Evolutionary conservation across 1,284 basidiomycete genomes (phyloP), one percentile per base, ranked within the genome.

Genomic region (Trichosporon faecale): DNA sequence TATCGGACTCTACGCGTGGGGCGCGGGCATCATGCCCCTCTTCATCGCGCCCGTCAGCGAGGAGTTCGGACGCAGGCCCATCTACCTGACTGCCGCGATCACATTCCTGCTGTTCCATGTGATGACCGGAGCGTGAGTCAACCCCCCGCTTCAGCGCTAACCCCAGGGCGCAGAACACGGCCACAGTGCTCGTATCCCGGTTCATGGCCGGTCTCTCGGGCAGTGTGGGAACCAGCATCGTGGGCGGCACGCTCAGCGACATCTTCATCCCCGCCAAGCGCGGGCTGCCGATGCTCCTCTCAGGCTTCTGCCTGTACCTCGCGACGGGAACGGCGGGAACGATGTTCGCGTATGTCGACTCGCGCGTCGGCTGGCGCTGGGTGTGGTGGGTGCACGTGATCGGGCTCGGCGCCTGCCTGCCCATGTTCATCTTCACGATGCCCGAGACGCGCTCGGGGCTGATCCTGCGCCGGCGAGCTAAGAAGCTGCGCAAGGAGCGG

Each of bases 321-420:
- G 31, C 64, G 9, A 67, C 69, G 1, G 69, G 69, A 1, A n/a
- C 65, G 3, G 66, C 64, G 11, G 69, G 79, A 71, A 25, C 77
- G 2, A 89, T 89, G 2, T 92, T 88, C 88, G 88, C 91, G 7
- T 90, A 91, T 76, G 90, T 85, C 76, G 88, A 89, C 69, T 86
- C 88, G 76, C 83, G 82, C 14, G 78, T 92, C 37, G 85, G 85
- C 68, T 93, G 92, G 91, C 85, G 90, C 55, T 93, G 91, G 91
- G 91, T 93, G 16, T 88, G 92, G 80, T 92, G 91, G 91, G 86
- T 92, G 29, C 88, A 90, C 73, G 85, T 89, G 77, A 91, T 80
- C 73, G 74, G 49, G 12, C 46, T 70, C 33, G 78, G 78, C 25
- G 73, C 70, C 57, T 76, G 76, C 60, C 69, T 72, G 64, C 78